Conservation (phyloP, 176 grass and related monocot genomes). For the Zea luxurians region DNA sequence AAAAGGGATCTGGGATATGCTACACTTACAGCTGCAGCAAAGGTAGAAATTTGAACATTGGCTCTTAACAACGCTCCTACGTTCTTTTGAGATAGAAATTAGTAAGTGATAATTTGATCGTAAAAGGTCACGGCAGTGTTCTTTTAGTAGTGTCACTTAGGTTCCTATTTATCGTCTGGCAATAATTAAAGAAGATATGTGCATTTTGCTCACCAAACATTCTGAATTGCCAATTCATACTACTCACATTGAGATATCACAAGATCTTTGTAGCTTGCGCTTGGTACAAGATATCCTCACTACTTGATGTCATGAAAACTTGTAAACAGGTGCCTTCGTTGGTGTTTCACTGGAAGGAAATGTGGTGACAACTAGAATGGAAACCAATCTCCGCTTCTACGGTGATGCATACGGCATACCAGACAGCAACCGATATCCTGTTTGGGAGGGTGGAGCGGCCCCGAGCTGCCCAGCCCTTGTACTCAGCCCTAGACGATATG, state of each 20-base stretch:
- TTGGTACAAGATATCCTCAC: neutral
- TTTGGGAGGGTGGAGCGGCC: slow-evolving; percentile 75
- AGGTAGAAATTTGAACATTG: slow-evolving; percentile 52
- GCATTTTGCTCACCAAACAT: neutral
- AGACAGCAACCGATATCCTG: slow-evolving; percentile 74
- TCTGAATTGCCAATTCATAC: neutral
- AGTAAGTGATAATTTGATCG: neutral
- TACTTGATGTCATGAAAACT: neutral
- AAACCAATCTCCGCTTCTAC: slow-evolving; percentile 81
- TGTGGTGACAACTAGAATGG: slow-evolving; percentile 61
- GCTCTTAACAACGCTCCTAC: neutral
- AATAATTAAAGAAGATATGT: no score
- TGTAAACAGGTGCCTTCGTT: slow-evolving; percentile 73
- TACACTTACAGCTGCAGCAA: slow-evolving; percentile 99
- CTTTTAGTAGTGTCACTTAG: neutral
- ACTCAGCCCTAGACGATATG: slow-evolving; percentile 63
- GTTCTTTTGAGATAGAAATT: neutral
- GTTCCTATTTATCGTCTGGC: neutral
- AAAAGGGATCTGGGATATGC: slow-evolving; percentile 84
- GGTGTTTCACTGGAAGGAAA: slow-evolving; percentile 91
- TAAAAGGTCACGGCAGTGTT: neutral
- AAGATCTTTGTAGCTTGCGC: neutral
- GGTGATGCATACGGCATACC: slow-evolving; percentile 80
- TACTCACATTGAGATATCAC: neutral
- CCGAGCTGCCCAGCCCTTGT: slow-evolving; percentile 67